phyloP scores from a whole-genome alignment of 768 basidiomycete genomes.

The Serpula lacrymans region DNA sequence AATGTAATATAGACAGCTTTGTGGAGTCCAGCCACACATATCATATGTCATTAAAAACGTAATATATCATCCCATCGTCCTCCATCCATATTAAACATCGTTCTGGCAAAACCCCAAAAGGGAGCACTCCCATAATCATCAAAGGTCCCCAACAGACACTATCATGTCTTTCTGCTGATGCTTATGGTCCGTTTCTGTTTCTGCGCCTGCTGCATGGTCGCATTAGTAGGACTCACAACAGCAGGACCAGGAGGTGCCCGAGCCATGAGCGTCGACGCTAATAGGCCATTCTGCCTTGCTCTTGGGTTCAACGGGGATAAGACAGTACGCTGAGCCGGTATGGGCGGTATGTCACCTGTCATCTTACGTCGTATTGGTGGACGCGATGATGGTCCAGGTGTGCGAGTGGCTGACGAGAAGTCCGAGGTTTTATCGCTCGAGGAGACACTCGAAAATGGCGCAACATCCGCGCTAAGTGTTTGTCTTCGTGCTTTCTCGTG shows the following conservation, averaged over 20 bases:
- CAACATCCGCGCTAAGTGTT: slow-evolving; percentile 61
- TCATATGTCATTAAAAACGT: neutral
- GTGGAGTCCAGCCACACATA: neutral
- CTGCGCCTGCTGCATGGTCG: slow-evolving; percentile 27
- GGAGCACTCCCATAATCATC: neutral
- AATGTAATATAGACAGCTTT: slow-evolving; percentile 15
- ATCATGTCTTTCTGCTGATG: slow-evolving; percentile 34
- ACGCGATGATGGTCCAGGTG: slow-evolving; percentile 24
- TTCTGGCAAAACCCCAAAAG: neutral
- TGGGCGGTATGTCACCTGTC: slow-evolving; percentile 46
- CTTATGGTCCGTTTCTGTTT: slow-evolving; percentile 42
- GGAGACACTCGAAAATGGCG: slow-evolving; percentile 46
- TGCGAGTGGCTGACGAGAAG: slow-evolving; percentile 5
- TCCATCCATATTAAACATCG: neutral
- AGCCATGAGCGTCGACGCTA: slow-evolving; percentile 32
- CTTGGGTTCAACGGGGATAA: slow-evolving; percentile 76
- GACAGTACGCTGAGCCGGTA: slow-evolving; percentile 35
- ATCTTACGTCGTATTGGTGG: slow-evolving; percentile 59
- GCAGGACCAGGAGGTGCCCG: slow-evolving; percentile 33
- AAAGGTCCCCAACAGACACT: neutral
- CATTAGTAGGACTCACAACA: slow-evolving; percentile 9
- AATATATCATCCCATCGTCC: neutral
- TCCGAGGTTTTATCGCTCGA: slow-evolving; percentile 38
- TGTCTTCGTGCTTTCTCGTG: slow-evolving; percentile 91
- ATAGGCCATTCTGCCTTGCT: slow-evolving; percentile 47